Percentiles rank a stretch among this genome's conserved stretches.
These are phyloP conservation scores for Vitis hybrid DNA, from an alignment of 177 flowering plant species.

Conservation along the genomic window DNA sequence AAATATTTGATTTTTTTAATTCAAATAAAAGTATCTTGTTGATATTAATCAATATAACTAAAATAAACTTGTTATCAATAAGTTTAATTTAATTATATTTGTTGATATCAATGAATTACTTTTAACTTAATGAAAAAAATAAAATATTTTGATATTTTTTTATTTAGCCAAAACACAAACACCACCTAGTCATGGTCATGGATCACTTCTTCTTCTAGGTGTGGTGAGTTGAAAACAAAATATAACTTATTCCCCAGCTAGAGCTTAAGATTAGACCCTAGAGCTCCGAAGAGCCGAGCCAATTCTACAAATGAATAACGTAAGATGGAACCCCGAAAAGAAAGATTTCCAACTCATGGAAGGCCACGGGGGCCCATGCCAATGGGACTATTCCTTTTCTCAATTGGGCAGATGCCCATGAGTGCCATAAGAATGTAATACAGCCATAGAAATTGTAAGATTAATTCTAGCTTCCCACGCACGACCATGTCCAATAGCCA, in stretches of 20 bases:
- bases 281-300: neutral
- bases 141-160: too few relatives aligned
- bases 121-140: accelerated
- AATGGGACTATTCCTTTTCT: neutral
- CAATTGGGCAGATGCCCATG: too few relatives aligned
- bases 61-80: too few relatives aligned
- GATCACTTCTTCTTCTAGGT: constrained; percentile 16
- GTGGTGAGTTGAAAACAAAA: constrained; percentile 29
- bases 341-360: constrained; percentile 36
- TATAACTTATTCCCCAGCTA: constrained; percentile 21
- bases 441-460: too few relatives aligned
- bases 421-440: too few relatives aligned
- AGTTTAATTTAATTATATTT: too few relatives aligned
- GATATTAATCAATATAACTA: too few relatives aligned
- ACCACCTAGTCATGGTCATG: constrained; percentile 21
- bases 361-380: constrained; percentile 43
- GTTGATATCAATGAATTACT: accelerated
- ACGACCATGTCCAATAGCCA: too few relatives aligned
- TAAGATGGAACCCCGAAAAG: constrained; percentile 25
- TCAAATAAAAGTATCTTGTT: accelerated
- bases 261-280: constrained; percentile 38
- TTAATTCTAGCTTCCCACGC: too few relatives aligned
- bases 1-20: too few relatives aligned
- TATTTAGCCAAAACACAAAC: too few relatives aligned
- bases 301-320: constrained; percentile 21